These are phyloP conservation scores for Casaregolazyma lundiana DNA, from an alignment of 1,139 yeast species.

Conservation along the genomic window DNA sequence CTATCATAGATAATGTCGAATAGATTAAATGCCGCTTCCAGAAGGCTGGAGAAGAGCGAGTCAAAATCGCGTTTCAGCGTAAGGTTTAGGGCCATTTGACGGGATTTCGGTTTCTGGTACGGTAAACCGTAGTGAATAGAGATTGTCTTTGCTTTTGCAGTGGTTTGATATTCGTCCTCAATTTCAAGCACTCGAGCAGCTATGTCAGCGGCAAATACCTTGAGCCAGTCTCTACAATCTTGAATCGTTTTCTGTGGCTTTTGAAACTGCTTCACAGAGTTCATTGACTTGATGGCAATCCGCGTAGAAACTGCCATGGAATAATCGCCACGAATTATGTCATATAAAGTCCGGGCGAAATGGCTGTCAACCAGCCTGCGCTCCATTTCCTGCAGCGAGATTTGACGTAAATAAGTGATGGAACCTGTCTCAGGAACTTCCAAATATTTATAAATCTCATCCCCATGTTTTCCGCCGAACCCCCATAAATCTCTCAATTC, in stretches of 20 bases:
- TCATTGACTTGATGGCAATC: conserved; percentile 77
- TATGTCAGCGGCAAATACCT: conserved; percentile 78
- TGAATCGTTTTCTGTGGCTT: conserved; percentile 48
- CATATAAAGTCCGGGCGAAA: conserved; percentile 48
- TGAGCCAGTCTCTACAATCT: conserved; percentile 76
- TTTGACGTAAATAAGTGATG: conserved; percentile 24
- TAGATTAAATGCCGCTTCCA: conserved; percentile 26
- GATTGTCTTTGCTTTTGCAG: conserved; percentile 36
- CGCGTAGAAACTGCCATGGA: conserved; percentile 50
- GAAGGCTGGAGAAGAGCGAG: conserved; percentile 23
- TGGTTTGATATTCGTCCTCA: conserved; percentile 47
- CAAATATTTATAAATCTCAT: conserved; percentile 43
- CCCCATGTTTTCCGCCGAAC: conserved; percentile 86
- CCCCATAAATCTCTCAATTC: conserved; percentile 78
- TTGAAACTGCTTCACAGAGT: conserved; percentile 73
- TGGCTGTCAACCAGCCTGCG: conserved; percentile 40
- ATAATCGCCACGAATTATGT: conserved; percentile 61
- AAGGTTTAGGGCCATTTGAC: conserved; percentile 20
- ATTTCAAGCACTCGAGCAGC: conserved; percentile 64
- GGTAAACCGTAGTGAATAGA: conserved; percentile 26
- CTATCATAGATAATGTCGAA: conserved; percentile 25
- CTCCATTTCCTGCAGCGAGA: conserved; percentile 32
- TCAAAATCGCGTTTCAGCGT: conserved; percentile 14
- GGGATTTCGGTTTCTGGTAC: conserved; percentile 17
- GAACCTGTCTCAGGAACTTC: conserved; percentile 30